Base-by-base conservation (phyloP, 1,139 yeast genomes). In the Geotrichum klebahnii region DNA sequence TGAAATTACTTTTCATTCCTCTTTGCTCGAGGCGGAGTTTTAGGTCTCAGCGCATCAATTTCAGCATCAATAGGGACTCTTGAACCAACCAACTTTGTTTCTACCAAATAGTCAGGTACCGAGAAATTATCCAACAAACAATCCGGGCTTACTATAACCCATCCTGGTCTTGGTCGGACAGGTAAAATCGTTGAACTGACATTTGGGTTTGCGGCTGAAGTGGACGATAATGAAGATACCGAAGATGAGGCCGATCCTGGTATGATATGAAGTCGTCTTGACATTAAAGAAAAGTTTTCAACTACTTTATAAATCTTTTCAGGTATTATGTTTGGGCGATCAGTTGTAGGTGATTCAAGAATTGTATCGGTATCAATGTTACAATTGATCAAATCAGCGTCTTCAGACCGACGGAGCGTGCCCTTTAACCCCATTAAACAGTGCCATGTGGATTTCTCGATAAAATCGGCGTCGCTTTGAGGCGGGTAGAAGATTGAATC, bases 341-440 rank as follows among this genome's bases (percentile, higher is more conserved):
- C 40, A n/a, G n/a, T n/a, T 2, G 42, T 49, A 41, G 40, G 64
- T 39, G 71, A 69, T 58, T 81, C 81, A 65, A 92, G 75, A 54
- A 83, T 83, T 52, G 89, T 73, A 66, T 90, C 97, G 0, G 97
- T 89, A 62, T 90, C 95, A 34, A 89, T 80, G 62, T 90, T 90
- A 68, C 97, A 90, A 64, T 90, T 95, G 56, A 90, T 89, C 56
- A 90, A 73, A 64, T 87, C 89, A 24, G 77, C 78, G 67, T 90
- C 97, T 0, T 83, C 81, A 1, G 95, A 80, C 59, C 97, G 76
- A 61, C 96, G 74, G 10, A 90, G 90, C 0, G 97, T 90, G 4
- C 97, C 97, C 2, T 96, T 89, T 51, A 90, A 84, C 58, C 97
- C 92, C 96, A 90, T 87, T 84, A 96, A 85, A 61, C 97, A 90